phyloP scores from a whole-genome alignment of 176 grass and related monocot species.

The sorghum (Sorghum bicolor) region Sorghum_bicolor_NCBIv3 NC_012879.2:52897001-52897500 shows the following conservation, averaged over 20 bases:
- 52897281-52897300: too few relatives aligned
- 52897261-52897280: conserved; percentile 32
- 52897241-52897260: conserved; percentile 79
- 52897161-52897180: conserved; percentile 73
- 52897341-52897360: conserved; percentile 91
- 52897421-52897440: conserved; percentile 38
- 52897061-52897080: neutral
- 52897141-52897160: conserved; percentile 92
- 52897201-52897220: conserved; percentile 61
- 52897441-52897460: conserved; percentile 51
- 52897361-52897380: conserved; percentile 67
- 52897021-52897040: too few relatives aligned
- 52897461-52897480: neutral
- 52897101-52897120: conserved; percentile 83
- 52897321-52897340: neutral
- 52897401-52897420: conserved; percentile 87
- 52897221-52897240: conserved; percentile 66
- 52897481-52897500: too few relatives aligned
- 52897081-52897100: conserved; percentile 15
- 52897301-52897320: neutral
- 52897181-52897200: conserved; percentile 14
- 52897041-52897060: too few relatives aligned
- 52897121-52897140: conserved; percentile 44
- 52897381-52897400: conserved; percentile 41
- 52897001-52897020: conserved; percentile 11